These are phyloP conservation scores for Podaxis sp. DNA, from an alignment of 768 basidiomycete species.

Conservation along the genomic window DNA sequence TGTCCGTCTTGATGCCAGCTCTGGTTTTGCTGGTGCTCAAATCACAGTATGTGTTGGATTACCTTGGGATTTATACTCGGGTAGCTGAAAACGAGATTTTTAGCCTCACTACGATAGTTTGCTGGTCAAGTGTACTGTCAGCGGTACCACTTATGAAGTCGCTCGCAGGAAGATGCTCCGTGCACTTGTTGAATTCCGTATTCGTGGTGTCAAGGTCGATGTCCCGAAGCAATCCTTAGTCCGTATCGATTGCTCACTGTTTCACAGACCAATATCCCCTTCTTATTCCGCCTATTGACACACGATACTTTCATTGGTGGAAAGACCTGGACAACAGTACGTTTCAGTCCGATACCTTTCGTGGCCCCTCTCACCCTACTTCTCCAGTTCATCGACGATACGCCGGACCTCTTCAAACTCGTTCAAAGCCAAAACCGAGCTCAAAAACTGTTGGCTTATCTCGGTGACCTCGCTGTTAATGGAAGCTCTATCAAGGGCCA, in stretches of 20 bases:
- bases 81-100: constrained; percentile 1
- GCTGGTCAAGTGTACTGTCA: constrained; percentile 94
- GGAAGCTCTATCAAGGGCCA: constrained; percentile 98
- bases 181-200: constrained; percentile 99
- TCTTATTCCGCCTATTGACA: constrained; percentile 96
- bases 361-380: constrained; percentile 1
- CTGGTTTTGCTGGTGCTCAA: constrained; percentile 98
- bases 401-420: constrained; percentile 98
- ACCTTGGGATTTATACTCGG: neutral
- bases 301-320: constrained; percentile 95
- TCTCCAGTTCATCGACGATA: constrained; percentile 94
- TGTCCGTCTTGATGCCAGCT: constrained; percentile 93
- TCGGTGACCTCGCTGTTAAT: constrained; percentile 97
- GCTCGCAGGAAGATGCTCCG: constrained; percentile 99
- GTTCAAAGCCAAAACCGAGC: constrained; percentile 98
- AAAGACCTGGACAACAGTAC: constrained; percentile 92
- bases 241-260: neutral
- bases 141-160: constrained; percentile 97
- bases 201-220: constrained; percentile 94
- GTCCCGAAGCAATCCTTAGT: neutral
- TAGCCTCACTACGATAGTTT: constrained; percentile 98
- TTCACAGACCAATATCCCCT: constrained; percentile 95
- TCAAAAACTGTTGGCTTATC: constrained; percentile 94
- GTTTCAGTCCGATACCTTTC: neutral
- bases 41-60: constrained; percentile 69